Evolutionary conservation across 805 yeast genomes (phyloP).

Genomic region (Candida glaebosa): DNA sequence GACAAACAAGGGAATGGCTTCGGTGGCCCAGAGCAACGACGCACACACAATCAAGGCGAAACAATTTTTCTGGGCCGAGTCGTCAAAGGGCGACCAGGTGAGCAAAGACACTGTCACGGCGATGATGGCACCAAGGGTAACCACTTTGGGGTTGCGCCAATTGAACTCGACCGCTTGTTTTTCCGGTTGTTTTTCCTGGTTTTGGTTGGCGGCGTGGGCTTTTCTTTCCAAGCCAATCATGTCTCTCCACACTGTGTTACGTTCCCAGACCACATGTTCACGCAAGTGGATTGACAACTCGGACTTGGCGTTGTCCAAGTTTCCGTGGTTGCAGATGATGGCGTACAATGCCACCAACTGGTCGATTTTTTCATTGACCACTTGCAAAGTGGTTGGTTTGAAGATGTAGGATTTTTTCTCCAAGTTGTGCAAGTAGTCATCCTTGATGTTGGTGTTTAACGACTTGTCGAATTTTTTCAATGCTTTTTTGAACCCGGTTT

Average conservation of each 20-base stretch:
- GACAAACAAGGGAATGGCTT: constrained; percentile 85
- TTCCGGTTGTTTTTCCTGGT: constrained; percentile 7
- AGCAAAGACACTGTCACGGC: constrained; percentile 41
- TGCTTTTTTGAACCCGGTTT: constrained; percentile 52
- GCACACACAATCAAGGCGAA: constrained; percentile 79
- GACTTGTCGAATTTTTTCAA: constrained; percentile 53
- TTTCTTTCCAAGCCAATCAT: constrained; percentile 70
- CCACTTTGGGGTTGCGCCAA: constrained; percentile 29
- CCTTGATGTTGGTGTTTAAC: constrained; percentile 41
- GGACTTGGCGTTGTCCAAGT: constrained; percentile 43
- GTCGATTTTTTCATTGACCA: constrained; percentile 30
- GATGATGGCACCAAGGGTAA: constrained; percentile 47
- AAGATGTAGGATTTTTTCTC: constrained; percentile 41
- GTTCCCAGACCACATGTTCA: constrained; percentile 55
- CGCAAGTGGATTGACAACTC: constrained; percentile 56
- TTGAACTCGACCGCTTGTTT: constrained; percentile 21
- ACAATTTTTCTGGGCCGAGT: constrained; percentile 41
- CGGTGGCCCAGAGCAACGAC: constrained; percentile 93
- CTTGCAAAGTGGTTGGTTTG: constrained; percentile 25
- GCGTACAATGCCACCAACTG: constrained; percentile 33
- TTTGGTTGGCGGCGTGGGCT: constrained; percentile 61
- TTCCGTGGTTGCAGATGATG: constrained; percentile 37
- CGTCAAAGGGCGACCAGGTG: constrained; percentile 30
- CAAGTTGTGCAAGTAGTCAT: constrained; percentile 43
- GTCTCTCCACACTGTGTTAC: constrained; percentile 55